These are phyloP conservation scores for Aspergillus sp. DNA, from an alignment of 2,329 filamentous ascomycete species.

Conservation along the genomic window DNA sequence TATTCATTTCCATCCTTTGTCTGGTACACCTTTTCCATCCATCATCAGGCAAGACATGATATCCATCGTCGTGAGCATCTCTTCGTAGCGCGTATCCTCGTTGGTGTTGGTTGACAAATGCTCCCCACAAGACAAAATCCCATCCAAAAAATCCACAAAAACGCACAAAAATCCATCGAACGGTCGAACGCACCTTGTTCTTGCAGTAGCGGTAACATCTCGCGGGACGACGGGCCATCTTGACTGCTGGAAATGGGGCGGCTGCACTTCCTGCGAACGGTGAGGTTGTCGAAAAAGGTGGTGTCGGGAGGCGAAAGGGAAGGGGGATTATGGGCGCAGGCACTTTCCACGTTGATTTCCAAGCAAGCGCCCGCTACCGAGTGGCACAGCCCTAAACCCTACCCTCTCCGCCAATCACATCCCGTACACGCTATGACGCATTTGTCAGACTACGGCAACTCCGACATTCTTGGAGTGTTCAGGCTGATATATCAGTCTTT, in stretches of 20 bases:
- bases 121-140: conserved; percentile 36
- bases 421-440: conserved; percentile 16
- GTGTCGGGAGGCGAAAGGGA: conserved; percentile 37
- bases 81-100: conserved; percentile 1
- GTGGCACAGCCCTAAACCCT: conserved; percentile 49
- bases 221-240: conserved; percentile 98
- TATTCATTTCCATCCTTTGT: conserved; percentile 1
- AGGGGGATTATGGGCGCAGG: conserved; percentile 30
- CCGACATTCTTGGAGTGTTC: conserved; percentile 6
- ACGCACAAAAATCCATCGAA: conserved; percentile 25
- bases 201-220: conserved; percentile 99
- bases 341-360: conserved; percentile 43
- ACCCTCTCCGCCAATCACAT: conserved; percentile 32
- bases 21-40: neutral
- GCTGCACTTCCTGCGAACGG: conserved; percentile 52
- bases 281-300: conserved; percentile 37
- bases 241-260: conserved; percentile 61
- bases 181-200: conserved; percentile 81
- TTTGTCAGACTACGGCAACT: conserved; percentile 24
- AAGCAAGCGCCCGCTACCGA: conserved; percentile 43
- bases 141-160: conserved; percentile 30
- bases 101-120: neutral
- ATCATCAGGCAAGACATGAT: neutral
- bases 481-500: neutral
- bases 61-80: conserved; percentile 6